Conservation (phyloP, 2,329 filamentous ascomycete genomes). For the Hypocrella siamensis region DNA sequence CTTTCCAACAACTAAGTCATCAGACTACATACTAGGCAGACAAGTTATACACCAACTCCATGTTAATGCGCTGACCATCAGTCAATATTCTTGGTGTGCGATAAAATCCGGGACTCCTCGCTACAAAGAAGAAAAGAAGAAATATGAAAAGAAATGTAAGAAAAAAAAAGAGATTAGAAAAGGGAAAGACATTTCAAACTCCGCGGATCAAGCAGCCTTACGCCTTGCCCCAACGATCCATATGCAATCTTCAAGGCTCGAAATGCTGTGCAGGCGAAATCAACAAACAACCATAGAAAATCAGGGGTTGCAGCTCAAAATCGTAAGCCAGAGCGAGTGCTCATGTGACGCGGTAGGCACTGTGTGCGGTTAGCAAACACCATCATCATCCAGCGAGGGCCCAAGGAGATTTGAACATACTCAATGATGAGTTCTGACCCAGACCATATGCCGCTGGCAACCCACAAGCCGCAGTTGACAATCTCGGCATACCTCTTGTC, state of each 20-base stretch:
- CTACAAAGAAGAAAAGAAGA: neutral
- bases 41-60: no score
- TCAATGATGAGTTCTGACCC: constrained; percentile 29
- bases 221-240: no score
- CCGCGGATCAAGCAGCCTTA: no score
- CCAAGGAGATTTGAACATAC: constrained; percentile 13
- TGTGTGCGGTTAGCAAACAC: no score
- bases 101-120: neutral
- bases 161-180: no score
- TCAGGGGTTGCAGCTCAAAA: neutral
- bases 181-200: no score
- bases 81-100: no score
- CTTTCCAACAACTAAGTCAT: no score
- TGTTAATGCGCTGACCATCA: no score
- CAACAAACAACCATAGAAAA: neutral
- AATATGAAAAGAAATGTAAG: neutral
- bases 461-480: constrained; percentile 33
- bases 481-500: constrained; percentile 32
- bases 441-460: constrained; percentile 31
- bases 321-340: neutral
- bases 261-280: neutral
- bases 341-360: constrained; percentile 4
- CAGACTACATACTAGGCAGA: no score
- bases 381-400: no score
- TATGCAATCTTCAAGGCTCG: no score